Conservation (phyloP, 139 green algal species). For the Coccomyxa sp. region DNA sequence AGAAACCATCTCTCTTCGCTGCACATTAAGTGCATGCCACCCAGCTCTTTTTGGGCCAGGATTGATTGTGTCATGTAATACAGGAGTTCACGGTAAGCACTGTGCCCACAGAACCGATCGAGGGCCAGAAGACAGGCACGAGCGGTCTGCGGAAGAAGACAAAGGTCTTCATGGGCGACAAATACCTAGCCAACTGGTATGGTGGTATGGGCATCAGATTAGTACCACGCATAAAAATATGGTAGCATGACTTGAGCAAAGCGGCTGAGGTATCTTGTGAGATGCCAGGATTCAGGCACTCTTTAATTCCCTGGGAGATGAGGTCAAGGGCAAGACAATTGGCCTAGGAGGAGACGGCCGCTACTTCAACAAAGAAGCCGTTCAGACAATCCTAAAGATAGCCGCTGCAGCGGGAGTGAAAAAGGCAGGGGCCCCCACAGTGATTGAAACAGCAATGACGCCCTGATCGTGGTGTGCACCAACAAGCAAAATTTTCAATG, state of each 20-base stretch:
- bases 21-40: too few species aligned
- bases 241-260: too few species aligned
- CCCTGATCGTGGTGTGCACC: background rate
- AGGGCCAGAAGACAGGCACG: slow-evolving; percentile 98
- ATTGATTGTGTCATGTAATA: background rate
- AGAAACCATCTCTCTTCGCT: too few species aligned
- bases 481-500: background rate
- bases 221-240: background rate
- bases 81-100: slow-evolving; percentile 57
- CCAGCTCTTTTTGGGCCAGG: background rate
- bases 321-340: slow-evolving; percentile 80
- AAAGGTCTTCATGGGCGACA: slow-evolving; percentile 84
- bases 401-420: slow-evolving; percentile 79
- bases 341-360: slow-evolving; percentile 95
- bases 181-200: slow-evolving; percentile 98
- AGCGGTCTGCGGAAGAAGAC: slow-evolving; percentile 97
- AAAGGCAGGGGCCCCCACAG: slow-evolving; percentile 23
- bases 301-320: slow-evolving; percentile 85
- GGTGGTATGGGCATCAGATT: background rate
- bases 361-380: slow-evolving; percentile 97
- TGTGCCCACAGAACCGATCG: slow-evolving; percentile 90
- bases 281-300: slow-evolving; percentile 81
- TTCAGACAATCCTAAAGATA: slow-evolving; percentile 96
- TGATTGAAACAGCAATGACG: background rate
- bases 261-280: background rate